Evolutionary conservation across 31 red algal species (phyloP).

Genomic region (Bonnemaisonia californica): DNA sequence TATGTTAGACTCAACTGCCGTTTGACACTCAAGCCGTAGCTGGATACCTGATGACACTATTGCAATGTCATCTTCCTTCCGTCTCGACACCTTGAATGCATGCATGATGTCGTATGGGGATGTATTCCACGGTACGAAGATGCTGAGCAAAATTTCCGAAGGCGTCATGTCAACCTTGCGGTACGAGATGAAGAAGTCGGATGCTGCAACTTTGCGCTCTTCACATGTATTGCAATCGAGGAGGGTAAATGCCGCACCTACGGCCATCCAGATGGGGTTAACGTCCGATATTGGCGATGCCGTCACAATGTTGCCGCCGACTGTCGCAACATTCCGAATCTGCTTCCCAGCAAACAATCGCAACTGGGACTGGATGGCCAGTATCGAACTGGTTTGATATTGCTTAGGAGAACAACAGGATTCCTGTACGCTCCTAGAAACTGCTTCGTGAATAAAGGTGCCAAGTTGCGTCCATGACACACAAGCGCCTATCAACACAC

Average conservation of each 20-base stretch:
- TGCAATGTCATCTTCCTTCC: slow-evolving; percentile 88
- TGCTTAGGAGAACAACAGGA: not conserved
- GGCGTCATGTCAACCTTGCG: slow-evolving; percentile 53
- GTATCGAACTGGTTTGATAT: slow-evolving; percentile 42
- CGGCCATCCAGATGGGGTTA: slow-evolving; percentile 79
- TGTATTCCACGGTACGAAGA: slow-evolving; percentile 73
- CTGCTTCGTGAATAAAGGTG: slow-evolving; percentile 23
- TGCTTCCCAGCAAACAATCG: slow-evolving; percentile 81
- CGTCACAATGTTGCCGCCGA: slow-evolving; percentile 89
- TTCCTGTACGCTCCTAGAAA: slow-evolving; percentile 2
- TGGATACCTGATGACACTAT: slow-evolving; percentile 86
- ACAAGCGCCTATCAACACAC: slow-evolving; percentile 69
- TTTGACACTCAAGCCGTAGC: slow-evolving; percentile 28
- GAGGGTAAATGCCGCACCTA: slow-evolving; percentile 58
- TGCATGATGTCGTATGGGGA: slow-evolving; percentile 44
- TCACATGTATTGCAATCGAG: slow-evolving; percentile 27
- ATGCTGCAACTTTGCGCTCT: slow-evolving; percentile 31
- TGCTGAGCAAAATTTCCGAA: slow-evolving; percentile 53
- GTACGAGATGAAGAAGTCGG: slow-evolving; percentile 82
- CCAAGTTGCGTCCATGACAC: slow-evolving; percentile 65
- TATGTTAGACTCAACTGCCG: not conserved
- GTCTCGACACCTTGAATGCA: slow-evolving; percentile 77
- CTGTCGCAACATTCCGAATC: slow-evolving; percentile 78
- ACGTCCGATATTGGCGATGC: slow-evolving; percentile 95
- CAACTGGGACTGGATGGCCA: slow-evolving; percentile 64